Conservation (phyloP, 225 moss, liverwort and hornwort genomes). For the Pseudoscleropodium purum region DNA sequence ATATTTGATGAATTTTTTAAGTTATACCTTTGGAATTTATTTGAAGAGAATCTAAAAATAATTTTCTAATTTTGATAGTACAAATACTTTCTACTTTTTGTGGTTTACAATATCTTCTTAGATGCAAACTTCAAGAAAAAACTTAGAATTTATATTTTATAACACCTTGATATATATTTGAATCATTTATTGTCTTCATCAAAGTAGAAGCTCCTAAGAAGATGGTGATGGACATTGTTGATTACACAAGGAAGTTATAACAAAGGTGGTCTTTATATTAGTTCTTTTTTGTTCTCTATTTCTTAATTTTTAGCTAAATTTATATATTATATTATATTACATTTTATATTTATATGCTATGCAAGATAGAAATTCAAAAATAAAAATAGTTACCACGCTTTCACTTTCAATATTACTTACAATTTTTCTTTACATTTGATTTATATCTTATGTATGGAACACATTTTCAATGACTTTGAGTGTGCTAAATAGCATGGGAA, state of each 20-base stretch:
- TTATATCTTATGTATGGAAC: background rate
- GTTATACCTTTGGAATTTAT: too few species aligned
- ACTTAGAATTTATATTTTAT: too few species aligned
- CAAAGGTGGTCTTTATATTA: rapidly evolving
- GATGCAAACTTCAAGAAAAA: too few species aligned
- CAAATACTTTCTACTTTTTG: too few species aligned
- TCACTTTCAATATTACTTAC: background rate
- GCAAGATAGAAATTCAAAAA: background rate
- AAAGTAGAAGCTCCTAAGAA: background rate
- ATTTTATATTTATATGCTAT: background rate
- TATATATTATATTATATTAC: too few species aligned
- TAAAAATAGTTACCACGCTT: too few species aligned
- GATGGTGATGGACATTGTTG: background rate
- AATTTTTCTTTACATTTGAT: background rate
- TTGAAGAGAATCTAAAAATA: too few species aligned
- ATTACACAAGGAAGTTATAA: background rate
- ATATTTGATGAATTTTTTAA: too few species aligned
- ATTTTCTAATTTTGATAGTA: too few species aligned
- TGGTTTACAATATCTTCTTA: too few species aligned
- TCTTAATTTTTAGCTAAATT: background rate
- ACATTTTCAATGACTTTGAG: background rate
- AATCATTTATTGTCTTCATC: background rate
- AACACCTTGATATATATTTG: background rate
- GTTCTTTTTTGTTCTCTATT: background rate
- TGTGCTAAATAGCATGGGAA: too few species aligned